phyloP scores from a whole-genome alignment of 192 early-diverging fungal species.

The Entomortierella chlamydospora region DNA sequence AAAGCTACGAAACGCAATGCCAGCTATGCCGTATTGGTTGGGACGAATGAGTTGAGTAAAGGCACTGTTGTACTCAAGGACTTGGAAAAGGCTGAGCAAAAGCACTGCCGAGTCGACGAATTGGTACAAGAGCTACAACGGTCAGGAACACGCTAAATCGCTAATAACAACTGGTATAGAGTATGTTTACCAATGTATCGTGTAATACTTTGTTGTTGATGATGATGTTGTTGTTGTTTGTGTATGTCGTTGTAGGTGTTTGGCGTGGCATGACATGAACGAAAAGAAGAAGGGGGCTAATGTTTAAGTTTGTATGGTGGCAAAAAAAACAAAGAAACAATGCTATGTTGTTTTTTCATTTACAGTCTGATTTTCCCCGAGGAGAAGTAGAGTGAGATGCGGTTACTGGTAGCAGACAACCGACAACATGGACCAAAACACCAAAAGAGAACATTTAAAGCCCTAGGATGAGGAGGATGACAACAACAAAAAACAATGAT shows the following conservation, averaged over 20 bases:
- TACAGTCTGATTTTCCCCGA: background rate
- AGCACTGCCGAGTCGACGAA: conserved; percentile 21
- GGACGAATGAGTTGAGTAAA: conserved; percentile 40
- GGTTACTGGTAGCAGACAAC: no score
- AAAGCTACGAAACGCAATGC: conserved; percentile 50
- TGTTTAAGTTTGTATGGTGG: no score
- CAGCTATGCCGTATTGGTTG: conserved; percentile 50
- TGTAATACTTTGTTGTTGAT: no score
- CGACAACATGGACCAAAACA: conserved; percentile 11
- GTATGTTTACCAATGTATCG: no score
- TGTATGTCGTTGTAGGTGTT: no score
- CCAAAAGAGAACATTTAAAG: conserved; percentile 1
- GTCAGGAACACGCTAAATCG: no score
- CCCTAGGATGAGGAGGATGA: background rate
- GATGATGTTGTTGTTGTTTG: no score
- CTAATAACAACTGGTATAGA: no score
- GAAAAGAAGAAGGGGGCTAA: no score
- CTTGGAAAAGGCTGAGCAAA: conserved; percentile 40
- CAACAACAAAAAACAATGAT: conserved; percentile 7
- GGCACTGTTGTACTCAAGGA: conserved; percentile 39
- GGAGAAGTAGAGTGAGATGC: background rate
- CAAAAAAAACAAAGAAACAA: background rate
- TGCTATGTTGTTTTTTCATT: background rate
- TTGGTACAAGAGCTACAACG: conserved; percentile 7
- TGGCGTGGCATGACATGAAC: no score